Conservation (phyloP, 805 yeast species). For the Suhomyces faveliae region DNA sequence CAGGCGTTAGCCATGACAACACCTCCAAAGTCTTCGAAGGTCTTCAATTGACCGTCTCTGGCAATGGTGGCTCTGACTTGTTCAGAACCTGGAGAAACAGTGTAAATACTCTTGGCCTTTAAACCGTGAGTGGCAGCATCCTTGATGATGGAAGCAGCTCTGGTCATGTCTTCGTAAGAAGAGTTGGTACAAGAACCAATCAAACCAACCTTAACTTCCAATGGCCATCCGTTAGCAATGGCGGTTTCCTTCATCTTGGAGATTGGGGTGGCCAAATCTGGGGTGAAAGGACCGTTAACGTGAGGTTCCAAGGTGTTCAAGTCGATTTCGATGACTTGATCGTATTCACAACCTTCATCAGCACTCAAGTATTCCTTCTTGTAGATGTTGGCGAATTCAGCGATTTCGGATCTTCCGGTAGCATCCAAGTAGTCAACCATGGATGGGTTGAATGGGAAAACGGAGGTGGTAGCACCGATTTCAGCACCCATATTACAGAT, state of each 20-base stretch:
- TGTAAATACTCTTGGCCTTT: conserved; percentile 82
- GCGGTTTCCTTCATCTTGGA: conserved; percentile 76
- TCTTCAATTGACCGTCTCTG: conserved; percentile 85
- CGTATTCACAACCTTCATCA: conserved; percentile 87
- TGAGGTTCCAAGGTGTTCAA: conserved; percentile 87
- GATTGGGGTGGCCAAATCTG: conserved; percentile 93
- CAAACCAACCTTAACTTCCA: conserved; percentile 82
- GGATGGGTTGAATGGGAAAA: conserved; percentile 87
- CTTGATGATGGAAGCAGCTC: conserved; percentile 85
- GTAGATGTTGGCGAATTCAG: conserved; percentile 70
- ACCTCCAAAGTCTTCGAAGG: conserved; percentile 86
- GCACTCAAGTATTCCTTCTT: conserved; percentile 68
- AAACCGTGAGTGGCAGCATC: conserved; percentile 87
- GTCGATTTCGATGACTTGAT: conserved; percentile 87
- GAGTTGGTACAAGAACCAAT: conserved; percentile 99
- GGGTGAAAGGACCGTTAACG: conserved; percentile 97
- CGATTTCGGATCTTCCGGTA: conserved; percentile 80
- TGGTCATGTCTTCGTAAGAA: conserved; percentile 96
- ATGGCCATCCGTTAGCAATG: conserved; percentile 79
- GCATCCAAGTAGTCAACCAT: conserved; percentile 77
- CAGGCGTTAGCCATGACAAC: conserved; percentile 94
- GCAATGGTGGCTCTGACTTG: conserved; percentile 96
- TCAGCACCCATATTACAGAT: conserved; percentile 99
- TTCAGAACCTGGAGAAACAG: conserved; percentile 98
- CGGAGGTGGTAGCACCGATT: conserved; percentile 97